Conservation (phyloP, 768 basidiomycete species). For the Hysterangium stoloniferum region DNA sequence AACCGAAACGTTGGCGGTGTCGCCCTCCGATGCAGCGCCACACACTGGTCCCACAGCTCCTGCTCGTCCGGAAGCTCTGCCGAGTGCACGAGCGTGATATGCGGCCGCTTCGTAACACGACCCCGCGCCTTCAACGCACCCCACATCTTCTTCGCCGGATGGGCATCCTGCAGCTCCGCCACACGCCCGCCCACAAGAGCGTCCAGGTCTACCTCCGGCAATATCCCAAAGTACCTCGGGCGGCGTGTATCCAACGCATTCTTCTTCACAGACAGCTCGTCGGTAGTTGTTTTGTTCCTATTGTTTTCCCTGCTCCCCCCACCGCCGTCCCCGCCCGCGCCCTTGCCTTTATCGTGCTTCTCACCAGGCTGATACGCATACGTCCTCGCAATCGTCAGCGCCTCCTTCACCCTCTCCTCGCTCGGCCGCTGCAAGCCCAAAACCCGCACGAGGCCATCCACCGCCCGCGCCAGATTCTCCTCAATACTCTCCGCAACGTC, state of each 20-base stretch:
- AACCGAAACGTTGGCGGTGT: conserved; percentile 52
- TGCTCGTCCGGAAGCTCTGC: conserved; percentile 32
- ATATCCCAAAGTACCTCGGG: conserved; percentile 71
- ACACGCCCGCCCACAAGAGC: conserved; percentile 39
- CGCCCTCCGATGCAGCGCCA: conserved; percentile 28
- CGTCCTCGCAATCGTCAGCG: conserved; percentile 32
- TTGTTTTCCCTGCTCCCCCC: no score
- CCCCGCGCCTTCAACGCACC: conserved; percentile 31
- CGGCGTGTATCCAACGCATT: conserved; percentile 24
- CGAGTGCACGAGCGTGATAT: conserved; percentile 81
- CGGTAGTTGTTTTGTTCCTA: conserved; percentile 21
- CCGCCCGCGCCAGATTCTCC: conserved; percentile 47
- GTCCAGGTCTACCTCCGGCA: conserved; percentile 63
- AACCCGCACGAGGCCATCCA: conserved; percentile 46
- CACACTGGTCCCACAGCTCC: conserved; percentile 49
- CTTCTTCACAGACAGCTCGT: conserved; percentile 24
- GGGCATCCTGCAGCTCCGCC: conserved; percentile 23
- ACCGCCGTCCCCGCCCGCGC: not conserved
- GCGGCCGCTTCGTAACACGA: conserved; percentile 56
- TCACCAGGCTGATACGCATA: conserved; percentile 35
- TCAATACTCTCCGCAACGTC: conserved; percentile 46
- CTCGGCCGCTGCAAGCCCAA: conserved; percentile 47
- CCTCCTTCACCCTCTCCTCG: conserved; percentile 47
- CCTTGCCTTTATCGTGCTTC: conserved; percentile 22
- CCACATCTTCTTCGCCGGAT: conserved; percentile 39